Conservation (phyloP, 495 filamentous ascomycete genomes). For the Aspergillus ostianus region DNA sequence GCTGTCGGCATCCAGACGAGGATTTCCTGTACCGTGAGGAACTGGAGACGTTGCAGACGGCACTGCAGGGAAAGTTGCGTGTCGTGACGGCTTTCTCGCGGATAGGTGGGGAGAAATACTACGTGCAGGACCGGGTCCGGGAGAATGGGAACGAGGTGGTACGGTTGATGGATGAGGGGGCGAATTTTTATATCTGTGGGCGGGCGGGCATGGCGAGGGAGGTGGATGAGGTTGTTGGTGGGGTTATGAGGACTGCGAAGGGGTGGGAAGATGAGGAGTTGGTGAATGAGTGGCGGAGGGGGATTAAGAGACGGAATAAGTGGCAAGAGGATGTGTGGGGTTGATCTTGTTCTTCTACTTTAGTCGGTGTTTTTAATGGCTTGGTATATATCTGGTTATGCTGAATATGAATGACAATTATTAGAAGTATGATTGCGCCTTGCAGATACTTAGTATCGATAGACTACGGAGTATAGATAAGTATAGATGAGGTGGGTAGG, state of each 20-base stretch:
- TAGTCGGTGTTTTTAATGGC: no score
- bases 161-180: slow-evolving; percentile 36
- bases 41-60: slow-evolving; percentile 28
- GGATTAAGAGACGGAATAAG: slow-evolving; percentile 43
- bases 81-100: slow-evolving; percentile 40
- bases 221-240: slow-evolving; percentile 40
- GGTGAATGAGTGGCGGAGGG: slow-evolving; percentile 41
- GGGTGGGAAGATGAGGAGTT: slow-evolving; percentile 35
- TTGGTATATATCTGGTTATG: no score
- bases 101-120: slow-evolving; percentile 16
- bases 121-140: slow-evolving; percentile 44
- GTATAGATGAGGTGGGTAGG: no score
- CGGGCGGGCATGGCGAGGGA: slow-evolving; percentile 51
- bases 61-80: slow-evolving; percentile 23
- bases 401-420: no score
- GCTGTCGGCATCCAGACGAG: slow-evolving; percentile 39
- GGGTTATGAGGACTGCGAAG: slow-evolving; percentile 25
- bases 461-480: no score
- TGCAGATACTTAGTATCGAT: no score
- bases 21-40: slow-evolving; percentile 46
- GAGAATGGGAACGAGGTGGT: slow-evolving; percentile 35
- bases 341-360: slow-evolving; percentile 11
- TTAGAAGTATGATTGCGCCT: no score
- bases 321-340: slow-evolving; percentile 55
- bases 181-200: slow-evolving; percentile 51